Conservation (phyloP, 441 rosid genomes). For the Eruca vesicaria region DNA sequence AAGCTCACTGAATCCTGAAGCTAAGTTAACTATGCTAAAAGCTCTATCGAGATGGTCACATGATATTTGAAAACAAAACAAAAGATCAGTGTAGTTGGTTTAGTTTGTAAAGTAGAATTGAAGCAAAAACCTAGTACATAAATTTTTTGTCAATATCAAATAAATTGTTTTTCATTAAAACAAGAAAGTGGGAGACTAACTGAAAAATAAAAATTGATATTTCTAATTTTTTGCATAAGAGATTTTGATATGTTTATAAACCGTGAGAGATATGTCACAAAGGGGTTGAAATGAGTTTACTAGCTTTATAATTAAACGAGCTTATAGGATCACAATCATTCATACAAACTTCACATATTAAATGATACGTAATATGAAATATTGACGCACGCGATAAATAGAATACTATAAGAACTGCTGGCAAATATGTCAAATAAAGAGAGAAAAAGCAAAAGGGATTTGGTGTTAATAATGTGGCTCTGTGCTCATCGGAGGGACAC, state of each 20-base stretch:
- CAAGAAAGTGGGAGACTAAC: too few relatives aligned
- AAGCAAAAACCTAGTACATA: too few relatives aligned
- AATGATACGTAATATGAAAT: constrained; percentile 6
- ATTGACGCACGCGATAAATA: constrained; percentile 9
- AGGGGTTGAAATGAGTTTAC: neutral
- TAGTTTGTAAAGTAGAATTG: too few relatives aligned
- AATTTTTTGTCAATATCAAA: too few relatives aligned
- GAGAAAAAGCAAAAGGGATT: neutral
- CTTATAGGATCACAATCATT: constrained; percentile 7
- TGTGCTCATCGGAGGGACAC: constrained; percentile 33
- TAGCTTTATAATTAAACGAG: constrained; percentile 6
- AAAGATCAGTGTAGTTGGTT: too few relatives aligned
- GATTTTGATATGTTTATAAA: neutral
- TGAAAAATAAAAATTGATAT: too few relatives aligned
- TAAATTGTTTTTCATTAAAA: too few relatives aligned
- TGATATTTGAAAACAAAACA: too few relatives aligned
- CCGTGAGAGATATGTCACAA: neutral
- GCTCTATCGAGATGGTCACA: too few relatives aligned
- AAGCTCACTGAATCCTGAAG: too few relatives aligned
- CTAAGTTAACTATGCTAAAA: too few relatives aligned
- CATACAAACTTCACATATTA: constrained; percentile 14
- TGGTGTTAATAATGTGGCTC: constrained; percentile 28
- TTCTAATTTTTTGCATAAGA: too few relatives aligned
- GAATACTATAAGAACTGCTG: constrained; percentile 11
- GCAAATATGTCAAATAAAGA: neutral